phyloP scores from a whole-genome alignment of 73 alveolate species.

The Breviolum minutum region DNA sequence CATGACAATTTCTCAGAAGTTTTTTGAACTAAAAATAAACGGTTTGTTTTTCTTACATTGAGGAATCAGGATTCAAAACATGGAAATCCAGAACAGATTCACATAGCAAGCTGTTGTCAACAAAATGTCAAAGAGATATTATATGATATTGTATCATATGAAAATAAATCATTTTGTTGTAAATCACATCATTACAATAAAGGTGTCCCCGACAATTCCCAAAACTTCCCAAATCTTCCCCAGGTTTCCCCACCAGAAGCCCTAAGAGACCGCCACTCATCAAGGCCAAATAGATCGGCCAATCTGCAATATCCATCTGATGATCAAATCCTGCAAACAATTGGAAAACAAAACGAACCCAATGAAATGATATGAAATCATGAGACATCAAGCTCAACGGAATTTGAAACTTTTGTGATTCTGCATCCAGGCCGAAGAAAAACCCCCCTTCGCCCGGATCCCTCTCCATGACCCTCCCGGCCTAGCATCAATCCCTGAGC shows the following conservation, averaged over 20 bases:
- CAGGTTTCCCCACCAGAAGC: background rate
- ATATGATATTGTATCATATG: too few species aligned
- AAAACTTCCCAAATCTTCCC: background rate
- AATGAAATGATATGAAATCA: background rate
- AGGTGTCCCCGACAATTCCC: background rate
- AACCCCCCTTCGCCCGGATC: too few species aligned
- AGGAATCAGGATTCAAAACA: too few species aligned
- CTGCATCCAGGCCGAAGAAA: background rate
- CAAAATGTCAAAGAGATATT: too few species aligned
- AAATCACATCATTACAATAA: too few species aligned
- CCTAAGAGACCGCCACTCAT: slow-evolving; percentile 59
- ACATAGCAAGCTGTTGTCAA: too few species aligned
- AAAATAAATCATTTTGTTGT: too few species aligned
- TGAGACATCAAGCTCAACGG: background rate
- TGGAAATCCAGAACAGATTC: too few species aligned
- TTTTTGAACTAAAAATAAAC: too few species aligned
- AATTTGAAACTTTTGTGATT: background rate
- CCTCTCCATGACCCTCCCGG: background rate
- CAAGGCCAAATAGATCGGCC: slow-evolving; percentile 77
- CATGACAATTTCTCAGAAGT: too few species aligned
- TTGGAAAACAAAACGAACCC: background rate
- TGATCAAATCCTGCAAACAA: slow-evolving; percentile 30
- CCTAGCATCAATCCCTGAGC: slow-evolving; percentile 67
- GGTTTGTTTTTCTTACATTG: too few species aligned
- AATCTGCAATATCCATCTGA: background rate